Evolutionary conservation across 73 alveolate species (phyloP).

Genomic region (Paramecium bursaria): DNA sequence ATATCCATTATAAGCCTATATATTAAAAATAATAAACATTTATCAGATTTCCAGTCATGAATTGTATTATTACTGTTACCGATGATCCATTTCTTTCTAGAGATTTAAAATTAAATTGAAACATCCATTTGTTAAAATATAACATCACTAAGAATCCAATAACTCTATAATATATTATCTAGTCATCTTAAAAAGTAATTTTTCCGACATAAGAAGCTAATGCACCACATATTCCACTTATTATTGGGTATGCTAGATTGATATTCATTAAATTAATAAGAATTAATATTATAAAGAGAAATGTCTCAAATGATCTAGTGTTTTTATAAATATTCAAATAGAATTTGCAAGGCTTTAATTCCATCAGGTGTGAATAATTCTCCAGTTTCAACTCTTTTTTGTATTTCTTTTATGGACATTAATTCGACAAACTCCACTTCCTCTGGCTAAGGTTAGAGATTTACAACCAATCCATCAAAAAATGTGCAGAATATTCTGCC

Average conservation of each 20-base stretch:
- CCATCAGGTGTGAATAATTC: too few species aligned
- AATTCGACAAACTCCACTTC: conserved; percentile 39
- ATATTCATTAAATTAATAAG: too few species aligned
- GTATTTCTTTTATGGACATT: background rate
- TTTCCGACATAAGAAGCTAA: background rate
- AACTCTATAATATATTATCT: background rate
- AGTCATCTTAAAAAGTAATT: conserved; percentile 11
- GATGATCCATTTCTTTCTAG: conserved; percentile 11
- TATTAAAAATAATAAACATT: background rate
- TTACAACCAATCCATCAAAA: conserved; percentile 57
- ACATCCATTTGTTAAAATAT: conserved; percentile 22
- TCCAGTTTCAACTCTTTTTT: too few species aligned
- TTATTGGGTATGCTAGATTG: conserved; percentile 35
- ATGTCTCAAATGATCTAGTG: too few species aligned
- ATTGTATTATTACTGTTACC: background rate
- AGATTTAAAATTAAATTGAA: conserved; percentile 9
- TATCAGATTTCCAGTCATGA: conserved; percentile 1
- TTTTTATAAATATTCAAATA: too few species aligned
- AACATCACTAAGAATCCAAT: background rate
- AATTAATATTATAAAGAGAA: too few species aligned
- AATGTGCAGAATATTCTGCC: conserved; percentile 65
- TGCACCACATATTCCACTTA: conserved; percentile 54
- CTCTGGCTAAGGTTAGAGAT: conserved; percentile 20
- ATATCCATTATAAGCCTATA: conserved; percentile 2
- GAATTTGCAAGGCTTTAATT: too few species aligned